Evolutionary conservation across 208 protist genomes (phyloP).

Genomic region (Leishmania arabica): DNA sequence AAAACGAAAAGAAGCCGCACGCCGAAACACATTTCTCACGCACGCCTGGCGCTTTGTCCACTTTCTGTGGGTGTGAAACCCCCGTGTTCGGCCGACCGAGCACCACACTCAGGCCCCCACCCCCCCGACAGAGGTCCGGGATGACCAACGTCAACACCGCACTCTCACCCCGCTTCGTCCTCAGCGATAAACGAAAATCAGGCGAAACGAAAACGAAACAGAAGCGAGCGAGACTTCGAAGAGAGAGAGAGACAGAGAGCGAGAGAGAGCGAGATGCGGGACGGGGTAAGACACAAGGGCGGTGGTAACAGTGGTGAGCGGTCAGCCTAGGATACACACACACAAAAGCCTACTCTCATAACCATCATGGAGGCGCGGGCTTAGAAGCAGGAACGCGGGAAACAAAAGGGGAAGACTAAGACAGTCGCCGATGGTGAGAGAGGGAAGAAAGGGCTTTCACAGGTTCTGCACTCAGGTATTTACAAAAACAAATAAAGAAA

Average conservation of each 20-base stretch:
- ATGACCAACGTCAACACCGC: background rate
- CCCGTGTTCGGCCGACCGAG: background rate
- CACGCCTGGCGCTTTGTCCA: background rate
- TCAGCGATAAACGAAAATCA: background rate
- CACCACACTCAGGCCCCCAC: background rate
- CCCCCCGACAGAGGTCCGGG: background rate
- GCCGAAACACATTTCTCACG: constrained; percentile 11
- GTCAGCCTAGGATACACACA: background rate
- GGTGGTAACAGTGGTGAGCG: background rate
- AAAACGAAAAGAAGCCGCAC: constrained; percentile 13
- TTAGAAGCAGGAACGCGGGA: background rate
- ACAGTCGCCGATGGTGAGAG: background rate
- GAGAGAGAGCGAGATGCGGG: background rate
- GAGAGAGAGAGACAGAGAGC: too few species aligned
- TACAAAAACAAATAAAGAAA: background rate
- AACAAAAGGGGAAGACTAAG: background rate
- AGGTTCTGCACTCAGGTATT: background rate
- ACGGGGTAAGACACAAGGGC: background rate
- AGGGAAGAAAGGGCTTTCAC: background rate
- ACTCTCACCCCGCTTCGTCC: background rate
- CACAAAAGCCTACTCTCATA: background rate
- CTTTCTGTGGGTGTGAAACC: too few species aligned
- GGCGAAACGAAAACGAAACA: background rate
- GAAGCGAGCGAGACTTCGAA: background rate
- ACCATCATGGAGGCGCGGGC: background rate